Conservation (phyloP, 768 basidiomycete species). For the Mycena indigotica region DNA sequence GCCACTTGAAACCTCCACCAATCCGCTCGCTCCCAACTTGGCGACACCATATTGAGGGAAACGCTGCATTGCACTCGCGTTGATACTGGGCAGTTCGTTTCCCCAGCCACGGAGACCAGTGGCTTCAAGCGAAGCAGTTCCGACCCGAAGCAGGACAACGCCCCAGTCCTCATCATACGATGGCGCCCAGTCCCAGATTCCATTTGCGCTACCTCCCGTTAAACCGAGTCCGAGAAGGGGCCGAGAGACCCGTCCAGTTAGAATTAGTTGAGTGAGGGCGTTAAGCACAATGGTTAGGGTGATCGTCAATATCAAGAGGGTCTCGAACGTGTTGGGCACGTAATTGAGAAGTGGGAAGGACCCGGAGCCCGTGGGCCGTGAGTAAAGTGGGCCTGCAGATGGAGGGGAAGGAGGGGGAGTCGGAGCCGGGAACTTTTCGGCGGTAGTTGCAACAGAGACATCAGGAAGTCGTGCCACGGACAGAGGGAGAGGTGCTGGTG, state of each 20-base stretch:
- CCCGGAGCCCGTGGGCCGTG: conserved; percentile 18
- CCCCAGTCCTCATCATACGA: conserved; percentile 35
- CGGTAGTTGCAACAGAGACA: background rate
- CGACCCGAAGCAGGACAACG: conserved; percentile 68
- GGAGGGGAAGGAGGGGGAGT: conserved; percentile 10
- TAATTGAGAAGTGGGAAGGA: conserved; percentile 73
- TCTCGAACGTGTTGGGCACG: conserved; percentile 73
- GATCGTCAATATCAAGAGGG: conserved; percentile 58
- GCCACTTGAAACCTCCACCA: conserved; percentile 28
- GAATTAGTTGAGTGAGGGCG: conserved; percentile 63
- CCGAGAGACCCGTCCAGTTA: conserved; percentile 59
- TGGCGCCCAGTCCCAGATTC: conserved; percentile 32
- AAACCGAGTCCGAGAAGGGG: conserved; percentile 59
- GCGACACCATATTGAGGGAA: conserved; percentile 35
- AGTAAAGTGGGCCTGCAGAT: conserved; percentile 13
- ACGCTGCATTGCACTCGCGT: conserved; percentile 19
- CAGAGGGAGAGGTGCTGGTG: conserved; percentile 16
- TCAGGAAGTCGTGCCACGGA: conserved; percentile 14
- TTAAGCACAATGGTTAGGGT: conserved; percentile 63
- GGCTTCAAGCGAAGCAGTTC: conserved; percentile 75
- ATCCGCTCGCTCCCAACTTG: conserved; percentile 44
- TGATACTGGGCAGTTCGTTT: conserved; percentile 68
- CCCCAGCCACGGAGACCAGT: conserved; percentile 71
- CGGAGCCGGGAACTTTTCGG: conserved; percentile 12
- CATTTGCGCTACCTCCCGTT: conserved; percentile 17